Conservation (phyloP, 768 basidiomycete genomes). For the Serendipita sp. region DNA sequence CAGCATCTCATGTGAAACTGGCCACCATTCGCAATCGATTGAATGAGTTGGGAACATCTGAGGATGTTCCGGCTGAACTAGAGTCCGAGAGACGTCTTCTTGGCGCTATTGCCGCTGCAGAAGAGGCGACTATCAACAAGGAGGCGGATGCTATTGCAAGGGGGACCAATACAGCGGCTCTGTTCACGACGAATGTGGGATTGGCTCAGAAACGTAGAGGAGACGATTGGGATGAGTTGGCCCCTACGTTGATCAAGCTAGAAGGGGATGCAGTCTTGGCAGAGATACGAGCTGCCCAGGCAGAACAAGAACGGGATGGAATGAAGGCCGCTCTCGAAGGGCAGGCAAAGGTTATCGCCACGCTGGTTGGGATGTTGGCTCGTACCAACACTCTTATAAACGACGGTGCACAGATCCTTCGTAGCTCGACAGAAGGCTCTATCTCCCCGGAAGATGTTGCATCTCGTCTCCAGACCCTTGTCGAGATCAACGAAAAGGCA, state of each 20-base stretch:
- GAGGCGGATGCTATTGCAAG: slow-evolving; percentile 19
- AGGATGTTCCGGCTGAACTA: slow-evolving; percentile 35
- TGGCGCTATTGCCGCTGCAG: slow-evolving; percentile 46
- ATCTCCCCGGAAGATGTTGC: slow-evolving; percentile 34
- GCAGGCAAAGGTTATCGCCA: slow-evolving; percentile 52
- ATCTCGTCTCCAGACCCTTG: slow-evolving; percentile 34
- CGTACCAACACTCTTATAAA: slow-evolving; percentile 59
- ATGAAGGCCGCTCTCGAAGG: slow-evolving; percentile 44
- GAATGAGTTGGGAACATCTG: slow-evolving; percentile 28
- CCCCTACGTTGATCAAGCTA: slow-evolving; percentile 50
- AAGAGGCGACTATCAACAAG: slow-evolving; percentile 45
- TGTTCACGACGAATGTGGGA: slow-evolving; percentile 79
- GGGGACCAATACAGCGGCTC: slow-evolving; percentile 56
- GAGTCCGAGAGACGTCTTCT: slow-evolving; percentile 59
- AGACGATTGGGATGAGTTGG: slow-evolving; percentile 61
- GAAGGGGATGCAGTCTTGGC: slow-evolving; percentile 49
- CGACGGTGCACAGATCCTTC: slow-evolving; percentile 35
- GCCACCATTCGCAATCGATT: slow-evolving; percentile 46
- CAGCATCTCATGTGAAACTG: slow-evolving; percentile 56
- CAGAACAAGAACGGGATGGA: slow-evolving; percentile 48
- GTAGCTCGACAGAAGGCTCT: slow-evolving; percentile 24
- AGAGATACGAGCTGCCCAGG: slow-evolving; percentile 54
- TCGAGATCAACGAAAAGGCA: slow-evolving; percentile 52
- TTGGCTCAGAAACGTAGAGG: slow-evolving; percentile 61
- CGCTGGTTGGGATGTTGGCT: slow-evolving; percentile 66